Conservation (phyloP, 139 green algal species). For the Asterochloris sp. region DNA sequence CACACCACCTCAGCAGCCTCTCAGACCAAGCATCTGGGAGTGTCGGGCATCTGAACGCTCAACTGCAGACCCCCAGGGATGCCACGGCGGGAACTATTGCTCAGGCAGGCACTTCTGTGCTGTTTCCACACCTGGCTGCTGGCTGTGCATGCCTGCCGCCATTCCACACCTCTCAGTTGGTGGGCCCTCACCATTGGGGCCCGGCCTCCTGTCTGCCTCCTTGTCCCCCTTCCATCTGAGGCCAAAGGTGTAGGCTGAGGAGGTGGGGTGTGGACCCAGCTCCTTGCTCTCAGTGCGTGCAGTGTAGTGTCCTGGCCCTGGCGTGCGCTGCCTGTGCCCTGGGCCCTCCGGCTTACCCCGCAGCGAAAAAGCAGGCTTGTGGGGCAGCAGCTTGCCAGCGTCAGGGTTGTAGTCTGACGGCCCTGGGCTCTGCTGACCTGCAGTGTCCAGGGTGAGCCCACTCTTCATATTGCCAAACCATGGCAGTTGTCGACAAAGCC, state of each 20-base stretch:
- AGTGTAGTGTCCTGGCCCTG: conserved; percentile 10
- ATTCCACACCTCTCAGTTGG: neutral
- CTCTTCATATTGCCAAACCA: neutral
- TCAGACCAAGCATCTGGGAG: too few species aligned
- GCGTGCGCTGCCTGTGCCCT: conserved; percentile 1
- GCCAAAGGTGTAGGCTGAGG: conserved; percentile 13
- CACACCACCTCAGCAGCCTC: too few species aligned
- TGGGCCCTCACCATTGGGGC: neutral
- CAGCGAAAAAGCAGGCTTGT: conserved; percentile 4
- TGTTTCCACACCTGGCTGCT: too few species aligned
- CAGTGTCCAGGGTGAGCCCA: neutral
- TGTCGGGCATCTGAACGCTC: too few species aligned
- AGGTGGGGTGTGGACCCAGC: neutral
- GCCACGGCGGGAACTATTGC: too few species aligned
- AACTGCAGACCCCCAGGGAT: too few species aligned
- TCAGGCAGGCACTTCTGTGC: too few species aligned
- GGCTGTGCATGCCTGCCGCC: too few species aligned
- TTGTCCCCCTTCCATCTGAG: neutral
- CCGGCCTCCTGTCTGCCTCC: conserved; percentile 11
- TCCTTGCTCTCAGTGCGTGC: neutral
- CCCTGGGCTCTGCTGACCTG: neutral
- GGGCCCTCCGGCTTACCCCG: neutral
- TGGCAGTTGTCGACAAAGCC: neutral
- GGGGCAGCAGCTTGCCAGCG: neutral
- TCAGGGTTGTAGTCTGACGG: conserved; percentile 4